Evolutionary conservation across 2,329 filamentous ascomycete genomes (phyloP), one percentile per base, ranked within the genome.

Genomic region (Dactylellina cionopaga): DNA sequence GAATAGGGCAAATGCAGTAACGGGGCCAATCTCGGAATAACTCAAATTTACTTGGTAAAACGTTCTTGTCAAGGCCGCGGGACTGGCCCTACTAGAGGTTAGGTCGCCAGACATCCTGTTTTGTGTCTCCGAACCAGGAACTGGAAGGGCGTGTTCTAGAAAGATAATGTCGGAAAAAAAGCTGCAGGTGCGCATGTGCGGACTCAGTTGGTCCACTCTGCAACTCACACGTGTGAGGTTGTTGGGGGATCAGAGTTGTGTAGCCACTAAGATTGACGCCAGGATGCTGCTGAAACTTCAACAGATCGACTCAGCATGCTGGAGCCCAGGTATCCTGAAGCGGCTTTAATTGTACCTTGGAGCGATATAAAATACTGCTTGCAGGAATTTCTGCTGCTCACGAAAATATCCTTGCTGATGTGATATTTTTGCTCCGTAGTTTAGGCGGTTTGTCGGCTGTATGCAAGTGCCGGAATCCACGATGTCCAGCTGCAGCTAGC

Each of bases 191-290:
- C 58, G 29, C n/a, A 13, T 11, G 51, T 19, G 51, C 22, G 33
- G 49, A 13, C 35, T n/a, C 29, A 29, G 13, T 22, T 47, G 39
- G 49, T 47, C 60, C 60, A 65, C 49, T 55, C 60, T 65, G 49
- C 60, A 49, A 39, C 44, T 65, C 60, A 65, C 60, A 65, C 60
- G 60, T 65, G 60, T 65, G 49, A 51, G 13, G 10, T 51, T 33
- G 47, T 29, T 39, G 37, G 24, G 13, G 29, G 31, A 25, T 56
- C 19, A 47, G 27, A 17, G 19, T 2, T 27, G 43, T 9, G 35
- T 39, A 7, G 5, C 6, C 5, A 4, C 35, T 9, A 39, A n/a
- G 35, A 33, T 33, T 39, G 6, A n/a, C n/a, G 15, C 43, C 29
- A 33, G 15, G 37, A 46, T 29, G n/a, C 22, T 6, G 7, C 5